phyloP scores from a whole-genome alignment of 2,329 filamentous ascomycete species.

The Penicillium sp. region DNA sequence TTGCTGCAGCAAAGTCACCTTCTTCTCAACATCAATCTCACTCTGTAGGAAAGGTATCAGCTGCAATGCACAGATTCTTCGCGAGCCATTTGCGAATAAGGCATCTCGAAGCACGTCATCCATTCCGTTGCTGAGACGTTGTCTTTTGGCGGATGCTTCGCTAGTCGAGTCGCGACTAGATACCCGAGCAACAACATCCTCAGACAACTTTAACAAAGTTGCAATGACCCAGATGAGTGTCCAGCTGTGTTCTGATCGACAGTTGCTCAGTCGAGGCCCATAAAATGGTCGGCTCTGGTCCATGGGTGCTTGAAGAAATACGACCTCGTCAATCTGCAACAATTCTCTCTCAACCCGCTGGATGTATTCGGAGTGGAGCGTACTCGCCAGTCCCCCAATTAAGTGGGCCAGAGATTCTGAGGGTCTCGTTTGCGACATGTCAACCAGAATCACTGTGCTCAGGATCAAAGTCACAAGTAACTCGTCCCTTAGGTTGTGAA shows the following conservation, averaged over 20 bases:
- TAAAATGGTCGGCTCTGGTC: constrained; percentile 37
- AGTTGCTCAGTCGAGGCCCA: constrained; percentile 33
- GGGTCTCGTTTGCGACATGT: constrained; percentile 34
- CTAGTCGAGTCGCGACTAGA: constrained; percentile 7
- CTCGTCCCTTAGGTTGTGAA: constrained; percentile 63
- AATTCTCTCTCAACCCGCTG: constrained; percentile 63
- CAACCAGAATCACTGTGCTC: constrained; percentile 55
- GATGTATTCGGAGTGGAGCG: constrained; percentile 72
- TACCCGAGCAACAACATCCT: constrained; percentile 18
- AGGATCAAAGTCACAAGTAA: constrained; percentile 67
- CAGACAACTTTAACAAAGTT: constrained; percentile 37
- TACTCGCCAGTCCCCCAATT: constrained; percentile 62
- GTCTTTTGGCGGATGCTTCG: constrained; percentile 30
- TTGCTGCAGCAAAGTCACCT: constrained; percentile 53
- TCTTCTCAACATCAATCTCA: constrained; percentile 47
- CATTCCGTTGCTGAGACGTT: constrained; percentile 32
- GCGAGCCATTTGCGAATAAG: constrained; percentile 32
- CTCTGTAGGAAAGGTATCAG: constrained; percentile 48
- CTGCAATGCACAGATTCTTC: constrained; percentile 50
- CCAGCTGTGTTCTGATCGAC: constrained; percentile 39
- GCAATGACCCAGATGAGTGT: constrained; percentile 38
- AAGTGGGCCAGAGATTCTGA: constrained; percentile 37
- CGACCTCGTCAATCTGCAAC: constrained; percentile 71
- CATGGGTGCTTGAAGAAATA: constrained; percentile 43
- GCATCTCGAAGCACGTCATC: constrained; percentile 36